A percentile compares a stretch with the other conserved stretches of the same genome.
phyloP scores from a whole-genome alignment of 2,329 filamentous ascomycete species.

The Alternaria sp. region DNA sequence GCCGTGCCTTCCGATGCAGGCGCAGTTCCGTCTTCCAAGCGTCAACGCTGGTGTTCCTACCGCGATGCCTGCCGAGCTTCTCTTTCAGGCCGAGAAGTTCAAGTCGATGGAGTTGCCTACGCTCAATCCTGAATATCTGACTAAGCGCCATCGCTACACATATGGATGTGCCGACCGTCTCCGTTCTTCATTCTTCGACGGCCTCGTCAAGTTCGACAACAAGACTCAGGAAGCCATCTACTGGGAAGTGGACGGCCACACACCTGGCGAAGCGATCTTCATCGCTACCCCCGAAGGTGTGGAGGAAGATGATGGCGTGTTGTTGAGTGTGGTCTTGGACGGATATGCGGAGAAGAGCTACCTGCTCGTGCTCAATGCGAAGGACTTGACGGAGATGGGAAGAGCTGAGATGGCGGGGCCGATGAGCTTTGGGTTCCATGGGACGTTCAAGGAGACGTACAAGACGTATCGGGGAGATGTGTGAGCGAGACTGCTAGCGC shows the following conservation, averaged over 20 bases:
- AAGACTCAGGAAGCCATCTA: constrained; percentile 57
- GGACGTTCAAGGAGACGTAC: constrained; percentile 52
- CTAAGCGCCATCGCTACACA: constrained; percentile 63
- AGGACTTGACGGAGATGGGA: constrained; percentile 67
- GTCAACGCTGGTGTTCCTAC: constrained; percentile 43
- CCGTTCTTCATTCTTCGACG: constrained; percentile 66
- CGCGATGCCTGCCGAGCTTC: constrained; percentile 10
- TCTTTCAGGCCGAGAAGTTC: constrained; percentile 45
- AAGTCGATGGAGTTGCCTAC: constrained; percentile 66
- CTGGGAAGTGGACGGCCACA: constrained; percentile 68
- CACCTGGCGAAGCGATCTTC: constrained; percentile 74
- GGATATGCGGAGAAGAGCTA: constrained; percentile 66
- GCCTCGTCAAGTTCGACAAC: constrained; percentile 70
- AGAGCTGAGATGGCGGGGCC: constrained; percentile 67
- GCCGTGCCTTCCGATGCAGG: constrained; percentile 34
- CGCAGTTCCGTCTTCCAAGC: constrained; percentile 36
- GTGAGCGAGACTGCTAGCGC: too few species aligned
- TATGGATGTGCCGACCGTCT: constrained; percentile 66
- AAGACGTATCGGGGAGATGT: constrained; percentile 19
- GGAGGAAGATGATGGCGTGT: constrained; percentile 68
- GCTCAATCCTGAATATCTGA: constrained; percentile 65
- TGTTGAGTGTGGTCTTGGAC: constrained; percentile 70
- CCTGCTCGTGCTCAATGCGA: constrained; percentile 69
- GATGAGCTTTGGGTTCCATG: constrained; percentile 71
- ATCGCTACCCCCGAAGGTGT: constrained; percentile 58